phyloP scores from a whole-genome alignment of 305 asterid species.

The Euphrasia arctica region DNA sequence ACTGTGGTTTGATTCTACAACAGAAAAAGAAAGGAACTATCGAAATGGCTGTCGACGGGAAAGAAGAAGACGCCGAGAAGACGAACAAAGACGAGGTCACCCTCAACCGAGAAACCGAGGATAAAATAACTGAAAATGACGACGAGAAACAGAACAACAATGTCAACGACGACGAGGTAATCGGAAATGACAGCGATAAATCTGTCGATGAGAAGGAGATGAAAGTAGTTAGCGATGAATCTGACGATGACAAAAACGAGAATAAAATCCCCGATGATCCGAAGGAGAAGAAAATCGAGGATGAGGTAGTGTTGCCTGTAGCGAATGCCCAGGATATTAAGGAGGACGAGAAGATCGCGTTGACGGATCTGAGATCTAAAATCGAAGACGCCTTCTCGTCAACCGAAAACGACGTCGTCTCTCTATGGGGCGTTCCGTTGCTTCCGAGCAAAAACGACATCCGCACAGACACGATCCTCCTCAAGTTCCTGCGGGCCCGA shows the following conservation, averaged over 20 bases:
- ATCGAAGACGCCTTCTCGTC: conserved; percentile 42
- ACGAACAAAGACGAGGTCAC: not conserved
- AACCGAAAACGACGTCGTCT: conserved; percentile 8
- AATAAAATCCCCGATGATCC: not conserved
- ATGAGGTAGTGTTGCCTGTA: not conserved
- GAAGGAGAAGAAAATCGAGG: not conserved
- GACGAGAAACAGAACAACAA: conserved; percentile 1
- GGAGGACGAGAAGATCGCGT: conserved; percentile 23
- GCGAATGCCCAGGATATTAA: not conserved
- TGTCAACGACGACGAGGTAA: not conserved
- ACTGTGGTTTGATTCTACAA: not conserved
- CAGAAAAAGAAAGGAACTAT: no score
- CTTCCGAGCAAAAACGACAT: conserved; percentile 52
- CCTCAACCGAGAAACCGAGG: not conserved
- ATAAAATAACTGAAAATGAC: not conserved
- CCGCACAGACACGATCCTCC: conserved; percentile 44
- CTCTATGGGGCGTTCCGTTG: conserved; percentile 65
- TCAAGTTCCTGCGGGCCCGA: conserved; percentile 56
- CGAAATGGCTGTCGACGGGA: conserved; percentile 29
- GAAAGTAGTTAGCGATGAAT: not conserved
- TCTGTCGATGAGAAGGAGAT: not conserved
- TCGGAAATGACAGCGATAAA: not conserved
- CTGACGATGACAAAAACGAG: not conserved
- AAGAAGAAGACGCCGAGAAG: conserved; percentile 18
- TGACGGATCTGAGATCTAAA: conserved; percentile 42